Evolutionary conservation across 129 eudicot genomes (phyloP).

Genomic region (Flaveria linearis): DNA sequence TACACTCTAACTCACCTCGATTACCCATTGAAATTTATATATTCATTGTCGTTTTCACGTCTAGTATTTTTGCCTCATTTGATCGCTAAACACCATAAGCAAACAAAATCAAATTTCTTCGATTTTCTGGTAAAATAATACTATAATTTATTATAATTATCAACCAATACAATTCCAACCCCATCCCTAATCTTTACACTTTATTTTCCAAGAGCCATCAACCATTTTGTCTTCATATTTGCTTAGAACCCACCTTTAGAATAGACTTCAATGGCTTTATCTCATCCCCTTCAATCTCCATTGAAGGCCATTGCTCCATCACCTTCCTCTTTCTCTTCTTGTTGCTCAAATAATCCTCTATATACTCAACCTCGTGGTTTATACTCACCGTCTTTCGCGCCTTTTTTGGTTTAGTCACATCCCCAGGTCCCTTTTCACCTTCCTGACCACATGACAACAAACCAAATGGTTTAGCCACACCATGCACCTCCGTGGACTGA

Average conservation of each 20-base stretch:
- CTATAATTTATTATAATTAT: conserved; percentile 2
- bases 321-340: conserved; percentile 40
- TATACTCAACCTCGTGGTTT: conserved; percentile 46
- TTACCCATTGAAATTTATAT: too few relatives aligned
- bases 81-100: background rate
- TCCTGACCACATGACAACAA: conserved; percentile 1
- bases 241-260: conserved; percentile 47
- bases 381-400: conserved; percentile 55
- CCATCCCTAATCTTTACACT: conserved; percentile 17
- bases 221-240: conserved; percentile 17
- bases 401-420: conserved; percentile 24
- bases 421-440: conserved; percentile 13
- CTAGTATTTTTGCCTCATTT: background rate
- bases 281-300: conserved; percentile 35
- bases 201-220: conserved; percentile 15
- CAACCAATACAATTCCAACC: background rate
- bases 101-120: background rate
- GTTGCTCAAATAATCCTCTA: conserved; percentile 34
- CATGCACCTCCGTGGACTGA: conserved; percentile 12
- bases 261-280: conserved; percentile 60
- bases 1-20: too few relatives aligned
- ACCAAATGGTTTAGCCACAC: conserved; percentile 13
- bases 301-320: conserved; percentile 38
- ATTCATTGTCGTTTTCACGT: too few relatives aligned
- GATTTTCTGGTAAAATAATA: background rate